phyloP scores from a whole-genome alignment of 139 green algal species.

The Picochlorum costavermella region DNA sequence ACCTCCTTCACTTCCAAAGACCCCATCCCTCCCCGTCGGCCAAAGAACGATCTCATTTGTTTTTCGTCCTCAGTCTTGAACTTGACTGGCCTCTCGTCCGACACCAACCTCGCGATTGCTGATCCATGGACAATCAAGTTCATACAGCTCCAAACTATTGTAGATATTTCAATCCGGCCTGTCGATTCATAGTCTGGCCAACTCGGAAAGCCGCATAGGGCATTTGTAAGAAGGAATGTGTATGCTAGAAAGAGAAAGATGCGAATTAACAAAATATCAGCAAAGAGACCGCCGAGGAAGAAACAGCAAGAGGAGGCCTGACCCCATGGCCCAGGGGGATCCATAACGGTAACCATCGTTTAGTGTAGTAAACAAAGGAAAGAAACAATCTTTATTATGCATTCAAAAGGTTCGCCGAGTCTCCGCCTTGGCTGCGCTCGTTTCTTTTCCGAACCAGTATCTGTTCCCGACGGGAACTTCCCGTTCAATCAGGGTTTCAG shows the following conservation, averaged over 20 bases:
- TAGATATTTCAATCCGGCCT: constrained; percentile 3
- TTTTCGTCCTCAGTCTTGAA: constrained; percentile 28
- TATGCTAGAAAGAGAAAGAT: constrained; percentile 20
- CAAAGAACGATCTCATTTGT: constrained; percentile 28
- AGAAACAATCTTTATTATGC: no score
- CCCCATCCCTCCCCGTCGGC: constrained; percentile 22
- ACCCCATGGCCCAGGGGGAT: constrained; percentile 3
- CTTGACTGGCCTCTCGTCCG: constrained; percentile 26
- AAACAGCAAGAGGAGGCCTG: constrained; percentile 15
- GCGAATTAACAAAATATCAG: constrained; percentile 24
- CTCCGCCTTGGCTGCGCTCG: no score
- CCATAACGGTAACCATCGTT: no score
- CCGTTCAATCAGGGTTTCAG: no score
- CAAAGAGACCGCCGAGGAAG: constrained; percentile 11
- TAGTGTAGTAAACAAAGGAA: no score
- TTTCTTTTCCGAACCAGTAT: no score
- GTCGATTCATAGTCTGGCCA: constrained; percentile 14
- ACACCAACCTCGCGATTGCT: constrained; percentile 15
- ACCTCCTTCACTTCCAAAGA: constrained; percentile 25
- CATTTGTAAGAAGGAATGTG: constrained; percentile 11
- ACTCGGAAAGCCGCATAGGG: constrained; percentile 2
- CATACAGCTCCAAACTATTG: constrained; percentile 10
- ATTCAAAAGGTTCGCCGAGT: no score
- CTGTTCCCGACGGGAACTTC: no score
- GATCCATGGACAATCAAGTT: constrained; percentile 16